A percentile compares a stretch with the other conserved stretches of the same genome.
phyloP scores from a whole-genome alignment of 164 flowering plant species.

The Vitis riparia region DNA sequence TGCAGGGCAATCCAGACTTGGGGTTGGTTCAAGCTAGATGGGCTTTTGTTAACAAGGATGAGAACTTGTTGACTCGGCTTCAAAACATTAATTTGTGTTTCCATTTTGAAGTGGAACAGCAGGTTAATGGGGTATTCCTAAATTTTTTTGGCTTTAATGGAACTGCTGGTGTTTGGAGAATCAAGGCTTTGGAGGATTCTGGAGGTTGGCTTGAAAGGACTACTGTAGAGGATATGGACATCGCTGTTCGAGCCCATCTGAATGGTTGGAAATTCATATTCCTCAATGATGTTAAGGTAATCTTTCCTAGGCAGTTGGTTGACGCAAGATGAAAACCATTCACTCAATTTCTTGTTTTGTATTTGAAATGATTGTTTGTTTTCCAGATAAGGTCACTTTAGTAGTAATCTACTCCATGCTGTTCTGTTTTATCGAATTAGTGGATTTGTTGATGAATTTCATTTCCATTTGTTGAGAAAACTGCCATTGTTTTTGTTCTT shows the following conservation, averaged over 20 bases:
- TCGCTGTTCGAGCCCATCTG: slow-evolving; percentile 83
- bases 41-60: slow-evolving; percentile 83
- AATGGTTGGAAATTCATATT: slow-evolving; percentile 80
- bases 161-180: slow-evolving; percentile 88
- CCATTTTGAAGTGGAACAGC: slow-evolving; percentile 90
- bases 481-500: too few relatives aligned
- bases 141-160: slow-evolving; percentile 86
- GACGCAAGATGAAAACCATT: too few relatives aligned
- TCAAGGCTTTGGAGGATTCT: slow-evolving; percentile 74
- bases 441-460: too few relatives aligned
- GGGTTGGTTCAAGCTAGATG: slow-evolving; percentile 85
- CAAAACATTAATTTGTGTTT: slow-evolving; percentile 78
- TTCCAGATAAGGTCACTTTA: too few relatives aligned
- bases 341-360: too few relatives aligned
- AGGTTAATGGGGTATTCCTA: slow-evolving; percentile 75
- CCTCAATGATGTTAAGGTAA: slow-evolving; percentile 78
- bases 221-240: slow-evolving; percentile 87
- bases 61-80: slow-evolving; percentile 75
- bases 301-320: background rate
- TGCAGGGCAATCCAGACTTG: slow-evolving; percentile 66
- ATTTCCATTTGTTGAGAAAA: too few relatives aligned
- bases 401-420: too few relatives aligned
- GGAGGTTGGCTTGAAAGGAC: slow-evolving; percentile 93
- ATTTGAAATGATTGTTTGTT: too few relatives aligned
- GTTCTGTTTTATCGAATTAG: too few relatives aligned